phyloP scores from a whole-genome alignment of 2,329 filamentous ascomycete genomes.

The Macroventuria anomochaeta region DNA sequence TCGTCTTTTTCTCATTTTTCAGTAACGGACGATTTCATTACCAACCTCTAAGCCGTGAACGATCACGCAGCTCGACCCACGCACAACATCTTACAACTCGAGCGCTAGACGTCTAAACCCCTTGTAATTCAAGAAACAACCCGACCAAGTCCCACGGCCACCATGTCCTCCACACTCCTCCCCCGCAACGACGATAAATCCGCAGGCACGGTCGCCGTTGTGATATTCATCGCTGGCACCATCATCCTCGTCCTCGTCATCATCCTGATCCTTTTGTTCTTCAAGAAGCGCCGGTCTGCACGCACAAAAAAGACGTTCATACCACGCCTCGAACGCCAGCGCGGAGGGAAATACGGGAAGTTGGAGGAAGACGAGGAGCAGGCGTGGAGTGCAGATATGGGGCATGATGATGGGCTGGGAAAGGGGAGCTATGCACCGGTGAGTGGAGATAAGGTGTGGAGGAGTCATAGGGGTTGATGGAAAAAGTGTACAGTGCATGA shows the following conservation, averaged over 20 bases:
- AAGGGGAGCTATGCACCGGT: slow-evolving; percentile 10
- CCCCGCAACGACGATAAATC: neutral
- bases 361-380: slow-evolving; percentile 15
- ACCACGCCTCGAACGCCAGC: slow-evolving; percentile 2
- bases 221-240: slow-evolving; percentile 12
- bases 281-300: slow-evolving; percentile 5
- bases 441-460: neutral
- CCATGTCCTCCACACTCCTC: neutral
- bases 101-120: no score
- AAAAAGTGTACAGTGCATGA: no score
- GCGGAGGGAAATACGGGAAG: slow-evolving; percentile 7
- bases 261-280: slow-evolving; percentile 5
- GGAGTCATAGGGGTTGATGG: no score
- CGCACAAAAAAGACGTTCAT: neutral
- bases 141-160: no score
- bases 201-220: slow-evolving; percentile 8
- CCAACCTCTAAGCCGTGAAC: no score
- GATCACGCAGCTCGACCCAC: no score
- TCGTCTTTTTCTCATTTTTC: neutral
- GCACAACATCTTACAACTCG: no score
- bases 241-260: slow-evolving; percentile 12
- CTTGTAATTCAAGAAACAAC: no score
- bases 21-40: no score
- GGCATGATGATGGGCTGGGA: neutral
- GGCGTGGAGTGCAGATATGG: slow-evolving; percentile 16